phyloP scores from a whole-genome alignment of 257 asterid genomes.

The Solanum neorickii region DNA sequence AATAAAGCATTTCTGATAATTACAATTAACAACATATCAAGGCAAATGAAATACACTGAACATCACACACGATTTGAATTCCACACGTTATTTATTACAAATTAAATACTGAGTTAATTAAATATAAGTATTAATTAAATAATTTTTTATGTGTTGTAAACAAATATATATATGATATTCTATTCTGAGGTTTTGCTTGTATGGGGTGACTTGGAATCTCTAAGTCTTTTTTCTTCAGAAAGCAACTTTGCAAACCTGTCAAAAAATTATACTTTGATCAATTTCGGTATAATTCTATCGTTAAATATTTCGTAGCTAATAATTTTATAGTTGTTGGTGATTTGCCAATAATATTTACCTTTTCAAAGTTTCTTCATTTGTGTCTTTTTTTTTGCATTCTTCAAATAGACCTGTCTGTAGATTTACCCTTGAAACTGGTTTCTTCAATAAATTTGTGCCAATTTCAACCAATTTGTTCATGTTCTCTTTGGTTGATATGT shows the following conservation, averaged over 20 bases:
- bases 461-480: conserved; percentile 18
- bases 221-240: conserved; percentile 5
- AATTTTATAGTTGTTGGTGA: not conserved
- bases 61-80: not conserved
- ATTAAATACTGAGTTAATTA: not conserved
- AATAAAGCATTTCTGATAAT: not conserved
- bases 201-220: conserved; percentile 1
- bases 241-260: conserved; percentile 18
- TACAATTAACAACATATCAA: not conserved
- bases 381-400: not conserved
- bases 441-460: conserved; percentile 22
- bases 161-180: not conserved
- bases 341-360: not conserved
- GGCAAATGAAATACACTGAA: not conserved
- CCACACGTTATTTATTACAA: not conserved
- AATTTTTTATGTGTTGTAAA: not conserved
- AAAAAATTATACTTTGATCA: not conserved
- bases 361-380: not conserved
- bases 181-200: not conserved
- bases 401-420: not conserved
- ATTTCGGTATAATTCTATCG: not conserved
- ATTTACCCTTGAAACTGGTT: conserved; percentile 34
- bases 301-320: not conserved
- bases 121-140: not conserved
- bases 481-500: conserved; percentile 29